Base-by-base conservation (phyloP, 176 grass and related monocot species). In the Aechmea fasciata region DNA sequence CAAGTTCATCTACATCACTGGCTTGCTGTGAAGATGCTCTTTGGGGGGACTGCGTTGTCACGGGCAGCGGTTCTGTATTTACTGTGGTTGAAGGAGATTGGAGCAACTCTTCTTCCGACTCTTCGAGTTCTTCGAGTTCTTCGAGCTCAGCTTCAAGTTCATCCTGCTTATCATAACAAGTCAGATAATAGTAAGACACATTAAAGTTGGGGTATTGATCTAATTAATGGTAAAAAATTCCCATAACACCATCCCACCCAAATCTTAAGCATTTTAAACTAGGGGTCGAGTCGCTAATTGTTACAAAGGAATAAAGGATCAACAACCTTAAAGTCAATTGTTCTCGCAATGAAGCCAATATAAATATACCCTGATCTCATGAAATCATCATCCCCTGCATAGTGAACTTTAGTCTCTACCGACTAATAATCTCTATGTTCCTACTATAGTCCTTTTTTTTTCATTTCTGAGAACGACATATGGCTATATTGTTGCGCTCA, bases 61-160 rank as follows among this genome's bases (percentile, higher is more conserved):
- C 3, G 33, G 4, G 4, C 5, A 41, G 33, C 7, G 33, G 33
- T 41, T 41, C 33, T 41, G 33, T 41, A 41, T 41, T 41, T 64
- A 15, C 70, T 66, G 47, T 49, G 14, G 23, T 64, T 13, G 55
- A 9, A 3, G 64, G 47, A 65, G n/a, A 18, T 48, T 50, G 50
- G n/a, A 28, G 23, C 0, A 68, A 69, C n/a, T 78, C 67, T 65
- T 80, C 73, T 10, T 78, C 84, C 59, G 83, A 63, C 62, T 88
- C 73, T 11, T 83, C 82, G 41, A 79, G 65, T 52, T 74, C 85
- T 75, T 92, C 85, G 5, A 92, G 75, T 66, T 83, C 83, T 66
- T 92, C 85, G 12, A 88, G 53, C 66, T 92, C 85, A 7, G 89
- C 77, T 72, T 88, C 85, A 14, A 88, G 72, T 50, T 85, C 89